These are phyloP conservation scores for Mycena leptocephala DNA, from an alignment of 768 basidiomycete species.

Conservation along the genomic window DNA sequence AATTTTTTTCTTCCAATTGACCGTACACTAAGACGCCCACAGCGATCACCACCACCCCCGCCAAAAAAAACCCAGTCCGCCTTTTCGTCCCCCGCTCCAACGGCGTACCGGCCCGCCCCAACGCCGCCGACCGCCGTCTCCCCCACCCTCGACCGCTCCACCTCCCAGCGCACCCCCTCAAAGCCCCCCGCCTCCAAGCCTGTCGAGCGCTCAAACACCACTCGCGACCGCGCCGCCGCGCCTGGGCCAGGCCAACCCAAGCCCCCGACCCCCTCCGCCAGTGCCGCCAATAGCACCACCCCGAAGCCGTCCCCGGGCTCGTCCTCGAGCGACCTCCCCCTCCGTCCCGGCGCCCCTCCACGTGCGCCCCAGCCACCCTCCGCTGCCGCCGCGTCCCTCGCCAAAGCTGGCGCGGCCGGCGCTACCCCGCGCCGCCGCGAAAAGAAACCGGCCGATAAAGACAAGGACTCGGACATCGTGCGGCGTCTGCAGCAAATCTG, in stretches of 20 bases:
- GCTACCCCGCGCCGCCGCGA: slow-evolving; percentile 90
- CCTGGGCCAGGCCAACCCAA: slow-evolving; percentile 42
- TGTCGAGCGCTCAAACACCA: slow-evolving; percentile 80
- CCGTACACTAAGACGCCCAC: slow-evolving; percentile 18
- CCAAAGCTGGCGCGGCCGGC: slow-evolving; percentile 76
- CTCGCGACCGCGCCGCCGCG: slow-evolving; percentile 62
- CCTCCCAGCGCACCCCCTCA: slow-evolving; percentile 84
- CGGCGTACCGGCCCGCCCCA: slow-evolving; percentile 83
- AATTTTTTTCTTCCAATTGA: slow-evolving; percentile 36
- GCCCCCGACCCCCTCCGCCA: slow-evolving; percentile 49
- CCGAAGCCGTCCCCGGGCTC: slow-evolving; percentile 71
- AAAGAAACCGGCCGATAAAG: slow-evolving; percentile 87
- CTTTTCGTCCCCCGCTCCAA: slow-evolving; percentile 54
- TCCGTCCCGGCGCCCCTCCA: slow-evolving; percentile 46
- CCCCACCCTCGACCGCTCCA: slow-evolving; percentile 88
- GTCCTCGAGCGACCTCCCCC: slow-evolving; percentile 71
- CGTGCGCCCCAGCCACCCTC: slow-evolving; percentile 59
- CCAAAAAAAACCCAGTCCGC: slow-evolving; percentile 57
- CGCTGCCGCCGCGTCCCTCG: slow-evolving; percentile 75
- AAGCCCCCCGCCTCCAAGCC: slow-evolving; percentile 61
- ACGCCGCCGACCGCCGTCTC: slow-evolving; percentile 77
- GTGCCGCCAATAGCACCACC: too few relatives aligned
- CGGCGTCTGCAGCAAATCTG: slow-evolving; percentile 94
- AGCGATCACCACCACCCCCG: slow-evolving; percentile 68
- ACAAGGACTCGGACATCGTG: slow-evolving; percentile 91